Conservation (phyloP, 176 grass and related monocot species). For the Canna indica region DNA sequence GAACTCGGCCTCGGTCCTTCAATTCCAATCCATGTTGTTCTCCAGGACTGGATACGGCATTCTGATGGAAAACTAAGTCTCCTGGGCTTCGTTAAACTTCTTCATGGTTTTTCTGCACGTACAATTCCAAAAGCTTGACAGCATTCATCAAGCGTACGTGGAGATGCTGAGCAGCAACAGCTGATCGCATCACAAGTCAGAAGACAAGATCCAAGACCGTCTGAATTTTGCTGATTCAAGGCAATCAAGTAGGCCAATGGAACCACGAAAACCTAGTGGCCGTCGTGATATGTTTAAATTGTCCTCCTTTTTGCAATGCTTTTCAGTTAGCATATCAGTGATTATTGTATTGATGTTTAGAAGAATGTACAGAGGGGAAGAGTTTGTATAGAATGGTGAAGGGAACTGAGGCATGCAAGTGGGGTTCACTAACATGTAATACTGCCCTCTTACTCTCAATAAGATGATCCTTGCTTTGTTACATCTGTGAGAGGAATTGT, state of each 20-base stretch:
- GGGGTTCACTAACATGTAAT: not conserved
- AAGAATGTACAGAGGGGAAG: slow-evolving; percentile 62
- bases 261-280: not conserved
- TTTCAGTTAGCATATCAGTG: not conserved
- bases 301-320: not conserved
- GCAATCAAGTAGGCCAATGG: not conserved
- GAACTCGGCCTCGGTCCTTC: slow-evolving; percentile 92
- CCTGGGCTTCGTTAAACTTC: slow-evolving; percentile 91
- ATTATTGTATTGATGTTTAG: not conserved
- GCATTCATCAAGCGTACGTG: slow-evolving; percentile 23
- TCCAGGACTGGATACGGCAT: slow-evolving; percentile 94
- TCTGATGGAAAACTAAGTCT: slow-evolving; percentile 91
- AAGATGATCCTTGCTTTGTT: slow-evolving; percentile 8
- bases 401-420: not conserved
- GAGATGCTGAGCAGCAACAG: slow-evolving; percentile 29
- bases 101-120: slow-evolving; percentile 73
- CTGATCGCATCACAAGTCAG: slow-evolving; percentile 28
- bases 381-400: not conserved
- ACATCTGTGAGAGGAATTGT: not conserved
- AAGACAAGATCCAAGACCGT: not conserved
- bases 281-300: not conserved
- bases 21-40: slow-evolving; percentile 85
- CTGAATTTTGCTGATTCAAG: not conserved
- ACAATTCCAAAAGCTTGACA: slow-evolving; percentile 55
- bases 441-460: slow-evolving; percentile 2